A percentile compares a stretch with the other conserved stretches of the same genome.
Evolutionary conservation across 768 basidiomycete species (phyloP).

Genomic region (Tephrocybe sp.): DNA sequence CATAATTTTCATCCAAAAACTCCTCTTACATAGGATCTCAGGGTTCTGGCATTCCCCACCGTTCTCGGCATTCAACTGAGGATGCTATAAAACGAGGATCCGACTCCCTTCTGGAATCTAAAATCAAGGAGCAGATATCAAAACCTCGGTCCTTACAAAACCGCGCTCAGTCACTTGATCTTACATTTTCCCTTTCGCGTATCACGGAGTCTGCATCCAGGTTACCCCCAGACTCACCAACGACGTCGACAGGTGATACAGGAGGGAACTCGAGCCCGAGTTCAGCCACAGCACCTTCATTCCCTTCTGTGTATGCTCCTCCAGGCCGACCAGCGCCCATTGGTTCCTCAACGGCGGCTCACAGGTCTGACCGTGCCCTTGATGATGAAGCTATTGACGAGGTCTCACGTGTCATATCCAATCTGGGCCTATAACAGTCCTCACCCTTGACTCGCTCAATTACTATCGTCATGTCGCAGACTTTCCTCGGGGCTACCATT

Average conservation of each 20-base stretch:
- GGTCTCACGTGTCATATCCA: constrained; percentile 77
- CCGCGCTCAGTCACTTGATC: constrained; percentile 86
- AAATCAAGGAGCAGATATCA: constrained; percentile 72
- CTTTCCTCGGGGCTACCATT: constrained; percentile 5
- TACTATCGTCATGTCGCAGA: constrained; percentile 1
- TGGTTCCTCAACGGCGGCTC: constrained; percentile 43
- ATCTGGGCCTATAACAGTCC: constrained; percentile 68
- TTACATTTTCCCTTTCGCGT: constrained; percentile 81
- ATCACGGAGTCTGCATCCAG: constrained; percentile 68
- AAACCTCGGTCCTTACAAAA: constrained; percentile 84
- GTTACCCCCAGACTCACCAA: constrained; percentile 73
- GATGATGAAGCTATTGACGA: constrained; percentile 68
- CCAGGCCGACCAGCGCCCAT: constrained; percentile 46
- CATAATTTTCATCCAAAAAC: constrained; percentile 14
- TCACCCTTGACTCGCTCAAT: too few species aligned
- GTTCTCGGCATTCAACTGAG: constrained; percentile 63
- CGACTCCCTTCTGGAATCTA: constrained; percentile 81
- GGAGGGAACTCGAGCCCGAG: constrained; percentile 80
- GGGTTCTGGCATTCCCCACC: constrained; percentile 70
- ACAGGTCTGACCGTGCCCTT: constrained; percentile 38
- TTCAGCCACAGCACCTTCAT: constrained; percentile 74
- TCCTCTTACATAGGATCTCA: constrained; percentile 20
- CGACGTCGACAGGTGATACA: constrained; percentile 73
- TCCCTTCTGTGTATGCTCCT: constrained; percentile 83
- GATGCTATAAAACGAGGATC: constrained; percentile 81